Conservation (phyloP, 176 grass and related monocot genomes). For the Alopecurus myosuroides region DNA sequence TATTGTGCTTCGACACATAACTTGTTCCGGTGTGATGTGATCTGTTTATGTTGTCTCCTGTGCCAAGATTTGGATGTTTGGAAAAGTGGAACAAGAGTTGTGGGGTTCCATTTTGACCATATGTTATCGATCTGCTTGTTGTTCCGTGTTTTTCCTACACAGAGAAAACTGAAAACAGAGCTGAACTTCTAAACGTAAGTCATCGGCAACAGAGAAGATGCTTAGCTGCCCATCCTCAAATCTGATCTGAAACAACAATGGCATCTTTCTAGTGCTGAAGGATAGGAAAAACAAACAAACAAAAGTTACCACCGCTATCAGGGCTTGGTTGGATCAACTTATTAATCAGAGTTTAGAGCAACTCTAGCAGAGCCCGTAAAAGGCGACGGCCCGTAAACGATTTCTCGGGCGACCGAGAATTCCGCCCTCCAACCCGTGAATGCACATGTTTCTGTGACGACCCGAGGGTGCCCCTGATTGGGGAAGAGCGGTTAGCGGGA, state of each 20-base stretch:
- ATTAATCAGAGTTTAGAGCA: no score
- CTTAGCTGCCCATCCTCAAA: no score
- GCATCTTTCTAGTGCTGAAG: neutral
- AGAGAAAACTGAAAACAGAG: neutral
- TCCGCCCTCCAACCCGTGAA: no score
- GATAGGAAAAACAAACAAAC: neutral
- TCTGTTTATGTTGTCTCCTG: neutral
- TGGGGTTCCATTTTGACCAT: neutral
- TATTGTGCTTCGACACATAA: neutral
- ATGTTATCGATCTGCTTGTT: no score
- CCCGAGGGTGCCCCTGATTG: no score
- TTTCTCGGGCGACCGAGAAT: no score
- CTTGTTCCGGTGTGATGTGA: neutral
- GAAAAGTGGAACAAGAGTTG: neutral
- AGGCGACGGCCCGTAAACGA: no score
- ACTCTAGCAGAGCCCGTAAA: no score
- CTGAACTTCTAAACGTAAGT: neutral
- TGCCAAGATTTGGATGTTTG: neutral
- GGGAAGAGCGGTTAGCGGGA: no score
- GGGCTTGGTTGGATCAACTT: neutral
- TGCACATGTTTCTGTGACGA: no score
- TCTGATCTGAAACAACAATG: neutral
- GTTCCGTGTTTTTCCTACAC: neutral
- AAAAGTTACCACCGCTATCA: neutral
- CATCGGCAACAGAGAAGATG: neutral